Base-by-base conservation (phyloP, 495 filamentous ascomycete species). In the Aspergillus hancockii region DNA sequence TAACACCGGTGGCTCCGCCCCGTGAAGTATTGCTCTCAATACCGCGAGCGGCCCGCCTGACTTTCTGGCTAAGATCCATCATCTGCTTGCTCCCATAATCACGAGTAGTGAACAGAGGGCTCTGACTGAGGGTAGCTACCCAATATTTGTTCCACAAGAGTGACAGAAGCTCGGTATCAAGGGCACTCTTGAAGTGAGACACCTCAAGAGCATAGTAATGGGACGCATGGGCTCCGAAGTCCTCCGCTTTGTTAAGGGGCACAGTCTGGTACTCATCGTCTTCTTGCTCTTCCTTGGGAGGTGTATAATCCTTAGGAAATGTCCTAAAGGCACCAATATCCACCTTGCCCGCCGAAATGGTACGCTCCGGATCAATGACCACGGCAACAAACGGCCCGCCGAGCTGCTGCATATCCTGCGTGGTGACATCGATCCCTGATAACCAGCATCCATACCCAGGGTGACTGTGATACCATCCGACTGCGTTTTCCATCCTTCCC, bases 61-160 rank as follows among this genome's bases (percentile, higher is more conserved):
- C 85, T 73, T 96, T 97, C 52, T 84, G 81, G 40, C 86, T 88
- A 51, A 98, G 78, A 74, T 99, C 95, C 49, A 85, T 73, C 75
- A 99, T 96, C 73, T 97, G 93, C 71, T 92, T 93, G 64, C 87
- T 95, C 52, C 86, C 86, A 69, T 91, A 99, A 60, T 97, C 94
- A 61, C 93, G 88, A 64, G 97, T 97, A 45, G 91, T 90, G 62
- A 96, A 88, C 10, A 98, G 82, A 46, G 95, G 93, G 63, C 85
- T 93, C 69, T 96, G 90, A n/a, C 90, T 93, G n/a, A 99, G 83
- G 23, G 95, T 99, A 58, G 92, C 87, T 23, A 98, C 93, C 95
- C 95, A 99, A 77, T 99, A 99, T 71, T 99, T 99, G 73, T 96
- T 97, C 95, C 95, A 99, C 53, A 99, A 80, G 45, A 90, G 81